phyloP scores from a whole-genome alignment of 768 basidiomycete species.

The Boletus patriciae region DNA sequence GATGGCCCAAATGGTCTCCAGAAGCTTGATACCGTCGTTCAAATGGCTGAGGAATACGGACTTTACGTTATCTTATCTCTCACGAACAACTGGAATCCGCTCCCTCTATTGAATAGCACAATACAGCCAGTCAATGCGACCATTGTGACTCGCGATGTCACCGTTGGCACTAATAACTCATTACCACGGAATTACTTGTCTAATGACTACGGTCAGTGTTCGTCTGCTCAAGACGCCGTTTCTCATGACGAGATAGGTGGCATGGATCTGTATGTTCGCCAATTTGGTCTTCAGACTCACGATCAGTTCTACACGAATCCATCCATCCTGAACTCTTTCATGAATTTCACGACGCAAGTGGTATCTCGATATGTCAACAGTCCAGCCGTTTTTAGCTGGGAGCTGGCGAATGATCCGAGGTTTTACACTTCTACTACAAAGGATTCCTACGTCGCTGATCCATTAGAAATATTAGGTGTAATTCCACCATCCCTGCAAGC shows the following conservation, averaged over 20 bases:
- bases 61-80: conserved; percentile 55
- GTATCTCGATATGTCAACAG: conserved; percentile 56
- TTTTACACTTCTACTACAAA: conserved; percentile 20
- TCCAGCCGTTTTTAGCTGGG: conserved; percentile 55
- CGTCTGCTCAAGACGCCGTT: neutral
- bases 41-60: conserved; percentile 53
- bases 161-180: conserved; percentile 37
- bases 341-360: conserved; percentile 56
- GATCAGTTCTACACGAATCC: conserved; percentile 60
- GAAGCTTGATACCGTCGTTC: conserved; percentile 57
- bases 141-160: conserved; percentile 27
- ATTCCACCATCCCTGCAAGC: conserved; percentile 49
- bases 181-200: conserved; percentile 55
- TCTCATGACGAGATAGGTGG: conserved; percentile 44
- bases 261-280: conserved; percentile 64
- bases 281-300: conserved; percentile 44
- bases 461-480: conserved; percentile 43
- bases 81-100: conserved; percentile 63
- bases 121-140: neutral
- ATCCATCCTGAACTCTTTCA: conserved; percentile 49
- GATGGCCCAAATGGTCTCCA: conserved; percentile 61
- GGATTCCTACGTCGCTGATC: neutral
- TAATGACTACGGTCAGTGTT: conserved; percentile 55
- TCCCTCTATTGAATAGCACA: conserved; percentile 32
- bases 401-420: conserved; percentile 68